phyloP scores from a whole-genome alignment of 331 rosid species.

The Dryas integrifolia region DNA sequence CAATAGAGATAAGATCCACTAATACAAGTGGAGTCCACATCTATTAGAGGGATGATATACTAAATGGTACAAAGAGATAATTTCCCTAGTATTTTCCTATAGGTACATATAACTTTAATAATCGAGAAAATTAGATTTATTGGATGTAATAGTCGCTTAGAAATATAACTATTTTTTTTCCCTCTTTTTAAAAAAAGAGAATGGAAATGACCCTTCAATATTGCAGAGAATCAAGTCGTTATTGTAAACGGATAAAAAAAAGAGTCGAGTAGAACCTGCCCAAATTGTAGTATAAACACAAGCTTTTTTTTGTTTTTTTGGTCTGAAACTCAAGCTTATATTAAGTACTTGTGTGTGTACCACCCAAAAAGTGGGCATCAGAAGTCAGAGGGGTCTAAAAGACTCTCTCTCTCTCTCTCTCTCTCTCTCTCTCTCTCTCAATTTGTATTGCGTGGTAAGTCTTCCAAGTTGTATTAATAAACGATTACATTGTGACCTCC shows the following conservation, averaged over 20 bases:
- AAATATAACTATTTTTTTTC: neutral
- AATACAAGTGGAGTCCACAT: too few species aligned
- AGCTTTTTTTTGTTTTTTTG: too few species aligned
- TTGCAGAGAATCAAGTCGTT: conserved; percentile 2
- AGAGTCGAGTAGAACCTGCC: neutral
- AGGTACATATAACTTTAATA: neutral
- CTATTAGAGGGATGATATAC: too few species aligned
- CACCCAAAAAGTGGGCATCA: neutral
- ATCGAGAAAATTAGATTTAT: neutral
- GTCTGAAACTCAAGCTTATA: too few species aligned
- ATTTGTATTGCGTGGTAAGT: conserved; percentile 26
- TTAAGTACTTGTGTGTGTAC: neutral
- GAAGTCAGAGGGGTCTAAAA: neutral
- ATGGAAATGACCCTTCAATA: neutral
- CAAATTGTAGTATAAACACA: neutral
- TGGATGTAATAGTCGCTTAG: neutral
- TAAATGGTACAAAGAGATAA: too few species aligned
- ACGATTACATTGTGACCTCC: conserved; percentile 22
- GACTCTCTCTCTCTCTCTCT: neutral
- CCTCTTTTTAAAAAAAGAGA: neutral
- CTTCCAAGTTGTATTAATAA: conserved; percentile 17
- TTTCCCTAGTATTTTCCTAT: too few species aligned
- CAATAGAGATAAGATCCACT: too few species aligned
- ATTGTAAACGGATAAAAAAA: neutral
- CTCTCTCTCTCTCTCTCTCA: too few species aligned